phyloP scores from a whole-genome alignment of 192 early-diverging fungal species.

The Coemansia sp. region DNA sequence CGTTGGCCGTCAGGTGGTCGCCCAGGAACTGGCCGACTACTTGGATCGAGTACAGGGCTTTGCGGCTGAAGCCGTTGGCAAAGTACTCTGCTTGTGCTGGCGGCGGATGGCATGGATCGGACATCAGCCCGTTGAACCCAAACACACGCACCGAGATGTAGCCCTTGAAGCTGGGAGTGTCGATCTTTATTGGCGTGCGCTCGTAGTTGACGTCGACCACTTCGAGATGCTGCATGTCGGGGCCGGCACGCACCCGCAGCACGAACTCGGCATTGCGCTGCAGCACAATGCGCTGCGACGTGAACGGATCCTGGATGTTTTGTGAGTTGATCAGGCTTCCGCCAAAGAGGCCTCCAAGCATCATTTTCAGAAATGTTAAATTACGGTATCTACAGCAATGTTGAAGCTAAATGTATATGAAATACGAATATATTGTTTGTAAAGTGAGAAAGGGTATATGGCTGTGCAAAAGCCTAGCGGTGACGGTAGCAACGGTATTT shows the following conservation, averaged over 20 bases:
- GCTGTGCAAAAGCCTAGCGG: too few relatives aligned
- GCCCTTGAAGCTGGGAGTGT: constrained; percentile 44
- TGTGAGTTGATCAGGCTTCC: constrained; percentile 38
- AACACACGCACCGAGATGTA: constrained; percentile 53
- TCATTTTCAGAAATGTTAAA: constrained; percentile 25
- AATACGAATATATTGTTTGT: background rate
- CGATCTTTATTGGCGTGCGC: constrained; percentile 47
- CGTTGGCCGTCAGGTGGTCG: constrained; percentile 41
- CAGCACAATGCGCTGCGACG: constrained; percentile 48
- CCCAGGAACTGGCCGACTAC: constrained; percentile 47
- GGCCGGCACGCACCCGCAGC: constrained; percentile 50
- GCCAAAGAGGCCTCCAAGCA: constrained; percentile 54
- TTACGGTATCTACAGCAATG: background rate
- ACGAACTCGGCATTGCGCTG: constrained; percentile 55
- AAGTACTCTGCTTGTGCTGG: constrained; percentile 50
- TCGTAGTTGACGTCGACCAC: constrained; percentile 56
- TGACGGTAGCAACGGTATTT: background rate
- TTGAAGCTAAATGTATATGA: background rate
- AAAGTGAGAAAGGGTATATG: background rate
- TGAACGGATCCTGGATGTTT: constrained; percentile 47
- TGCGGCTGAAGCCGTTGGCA: constrained; percentile 52
- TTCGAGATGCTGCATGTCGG: constrained; percentile 44
- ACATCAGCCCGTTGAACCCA: constrained; percentile 53
- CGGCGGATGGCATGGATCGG: constrained; percentile 54
- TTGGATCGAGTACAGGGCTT: constrained; percentile 55